Evolutionary conservation across 192 early-diverging fungal species (phyloP).

Genomic region (Chytriomyces hyalinus): DNA sequence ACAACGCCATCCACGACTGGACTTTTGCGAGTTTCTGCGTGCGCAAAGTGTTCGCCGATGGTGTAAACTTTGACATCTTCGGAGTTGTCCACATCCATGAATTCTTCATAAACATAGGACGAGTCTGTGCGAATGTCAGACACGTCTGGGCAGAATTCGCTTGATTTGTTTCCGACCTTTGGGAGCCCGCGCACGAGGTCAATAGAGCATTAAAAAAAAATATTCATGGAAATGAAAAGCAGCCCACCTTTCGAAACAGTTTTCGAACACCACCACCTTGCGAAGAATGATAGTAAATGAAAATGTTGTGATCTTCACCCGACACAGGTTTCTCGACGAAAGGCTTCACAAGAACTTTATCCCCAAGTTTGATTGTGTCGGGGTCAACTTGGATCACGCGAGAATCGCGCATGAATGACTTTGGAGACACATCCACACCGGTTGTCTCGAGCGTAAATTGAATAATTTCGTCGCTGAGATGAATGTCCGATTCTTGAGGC

Average conservation of each 20-base stretch:
- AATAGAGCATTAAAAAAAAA: not conserved
- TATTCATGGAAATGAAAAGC: not conserved
- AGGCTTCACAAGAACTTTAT: slow-evolving; percentile 78
- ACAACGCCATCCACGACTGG: slow-evolving; percentile 96
- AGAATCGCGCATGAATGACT: not conserved
- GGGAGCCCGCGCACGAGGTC: not conserved
- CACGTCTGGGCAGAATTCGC: slow-evolving; percentile 80
- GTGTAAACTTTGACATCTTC: slow-evolving; percentile 99
- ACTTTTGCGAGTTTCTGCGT: slow-evolving; percentile 96
- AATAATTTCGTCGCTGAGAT: slow-evolving; percentile 20
- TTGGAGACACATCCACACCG: slow-evolving; percentile 32
- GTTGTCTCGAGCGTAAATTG: slow-evolving; percentile 7
- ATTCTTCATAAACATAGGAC: slow-evolving; percentile 94
- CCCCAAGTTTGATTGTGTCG: slow-evolving; percentile 66
- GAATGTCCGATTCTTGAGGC: not conserved
- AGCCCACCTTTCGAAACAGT: slow-evolving; percentile 48
- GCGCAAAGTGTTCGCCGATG: slow-evolving; percentile 83
- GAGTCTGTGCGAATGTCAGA: slow-evolving; percentile 71
- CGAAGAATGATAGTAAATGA: slow-evolving; percentile 86
- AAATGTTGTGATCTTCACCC: slow-evolving; percentile 96
- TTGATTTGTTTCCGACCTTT: slow-evolving; percentile 92
- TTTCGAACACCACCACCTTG: slow-evolving; percentile 72
- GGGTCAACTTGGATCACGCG: slow-evolving; percentile 35
- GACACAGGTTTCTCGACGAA: slow-evolving; percentile 98
- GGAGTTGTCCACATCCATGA: slow-evolving; percentile 91